Evolutionary conservation across 1,284 basidiomycete species (phyloP).

Genomic region (Sporisorium reilianum): DNA sequence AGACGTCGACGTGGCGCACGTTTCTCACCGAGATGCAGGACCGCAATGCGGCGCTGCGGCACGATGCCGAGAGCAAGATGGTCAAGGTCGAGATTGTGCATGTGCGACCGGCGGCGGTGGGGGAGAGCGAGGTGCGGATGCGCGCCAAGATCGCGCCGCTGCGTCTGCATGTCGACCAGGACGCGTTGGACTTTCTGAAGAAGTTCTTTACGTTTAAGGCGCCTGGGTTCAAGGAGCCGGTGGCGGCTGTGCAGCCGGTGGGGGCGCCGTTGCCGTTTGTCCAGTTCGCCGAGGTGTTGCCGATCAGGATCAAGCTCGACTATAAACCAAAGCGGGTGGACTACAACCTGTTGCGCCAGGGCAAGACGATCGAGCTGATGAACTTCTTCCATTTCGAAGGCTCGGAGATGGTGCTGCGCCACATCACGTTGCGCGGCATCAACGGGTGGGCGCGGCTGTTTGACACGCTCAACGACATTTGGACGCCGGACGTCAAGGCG

Average conservation of each 20-base stretch:
- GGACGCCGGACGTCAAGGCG: conserved; percentile 99
- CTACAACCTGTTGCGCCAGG: conserved; percentile 83
- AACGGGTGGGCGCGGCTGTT: conserved; percentile 89
- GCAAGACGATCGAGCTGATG: conserved; percentile 95
- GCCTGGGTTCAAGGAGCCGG: conserved; percentile 64
- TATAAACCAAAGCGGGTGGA: conserved; percentile 98
- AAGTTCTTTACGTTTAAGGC: conserved; percentile 89
- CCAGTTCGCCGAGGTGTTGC: conserved; percentile 86
- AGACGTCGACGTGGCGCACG: conserved; percentile 97
- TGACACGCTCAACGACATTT: conserved; percentile 91
- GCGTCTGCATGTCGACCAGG: conserved; percentile 94
- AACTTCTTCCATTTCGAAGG: conserved; percentile 99
- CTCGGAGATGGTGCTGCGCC: conserved; percentile 94
- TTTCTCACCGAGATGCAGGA: conserved; percentile 78
- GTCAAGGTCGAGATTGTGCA: conserved; percentile 80
- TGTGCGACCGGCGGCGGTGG: conserved; percentile 26
- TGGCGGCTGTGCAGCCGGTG: background rate
- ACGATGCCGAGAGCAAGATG: conserved; percentile 93
- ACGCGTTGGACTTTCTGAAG: conserved; percentile 97
- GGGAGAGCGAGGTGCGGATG: conserved; percentile 77
- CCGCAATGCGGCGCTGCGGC: conserved; percentile 70
- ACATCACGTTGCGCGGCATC: conserved; percentile 89
- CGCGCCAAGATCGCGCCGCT: conserved; percentile 76
- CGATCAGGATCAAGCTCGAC: conserved; percentile 86
- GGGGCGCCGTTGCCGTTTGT: conserved; percentile 36